These are phyloP conservation scores for Naganishia friedmannii DNA, from an alignment of 768 basidiomycete genomes.

Conservation along the genomic window DNA sequence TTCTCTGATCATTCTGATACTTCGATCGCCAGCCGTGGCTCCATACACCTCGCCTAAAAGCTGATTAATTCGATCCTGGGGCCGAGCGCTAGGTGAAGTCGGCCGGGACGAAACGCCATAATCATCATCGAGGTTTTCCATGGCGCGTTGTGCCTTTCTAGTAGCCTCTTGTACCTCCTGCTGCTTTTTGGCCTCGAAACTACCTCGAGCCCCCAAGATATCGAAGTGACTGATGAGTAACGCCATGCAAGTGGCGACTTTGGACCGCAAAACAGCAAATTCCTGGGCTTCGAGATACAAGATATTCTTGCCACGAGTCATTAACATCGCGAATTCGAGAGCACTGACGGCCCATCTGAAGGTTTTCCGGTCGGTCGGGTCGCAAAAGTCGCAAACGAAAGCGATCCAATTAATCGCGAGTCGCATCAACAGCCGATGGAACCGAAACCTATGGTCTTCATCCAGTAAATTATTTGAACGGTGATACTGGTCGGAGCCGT, in stretches of 20 bases:
- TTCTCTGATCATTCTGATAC: constrained; percentile 75
- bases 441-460: constrained; percentile 73
- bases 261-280: constrained; percentile 82
- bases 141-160: constrained; percentile 55
- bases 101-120: constrained; percentile 42
- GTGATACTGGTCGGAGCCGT: constrained; percentile 63
- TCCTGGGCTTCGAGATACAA: constrained; percentile 81
- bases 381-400: constrained; percentile 97
- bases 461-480: constrained; percentile 74
- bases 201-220: constrained; percentile 89
- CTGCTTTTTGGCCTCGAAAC: constrained; percentile 80
- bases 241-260: constrained; percentile 93
- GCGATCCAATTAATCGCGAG: constrained; percentile 96
- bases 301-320: constrained; percentile 84
- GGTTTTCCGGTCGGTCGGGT: constrained; percentile 88
- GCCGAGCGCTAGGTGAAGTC: constrained; percentile 35
- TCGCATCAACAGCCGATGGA: constrained; percentile 77
- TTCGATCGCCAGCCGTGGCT: constrained; percentile 52
- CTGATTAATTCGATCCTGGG: constrained; percentile 30
- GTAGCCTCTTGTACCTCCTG: constrained; percentile 70
- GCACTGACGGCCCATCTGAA: constrained; percentile 98
- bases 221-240: constrained; percentile 97
- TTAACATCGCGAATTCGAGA: constrained; percentile 82
- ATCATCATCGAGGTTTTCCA: constrained; percentile 55
- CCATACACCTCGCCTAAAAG: constrained; percentile 31